phyloP scores from a whole-genome alignment of 2,329 filamentous ascomycete genomes.

The Sarocladiaceae sp. region DNA sequence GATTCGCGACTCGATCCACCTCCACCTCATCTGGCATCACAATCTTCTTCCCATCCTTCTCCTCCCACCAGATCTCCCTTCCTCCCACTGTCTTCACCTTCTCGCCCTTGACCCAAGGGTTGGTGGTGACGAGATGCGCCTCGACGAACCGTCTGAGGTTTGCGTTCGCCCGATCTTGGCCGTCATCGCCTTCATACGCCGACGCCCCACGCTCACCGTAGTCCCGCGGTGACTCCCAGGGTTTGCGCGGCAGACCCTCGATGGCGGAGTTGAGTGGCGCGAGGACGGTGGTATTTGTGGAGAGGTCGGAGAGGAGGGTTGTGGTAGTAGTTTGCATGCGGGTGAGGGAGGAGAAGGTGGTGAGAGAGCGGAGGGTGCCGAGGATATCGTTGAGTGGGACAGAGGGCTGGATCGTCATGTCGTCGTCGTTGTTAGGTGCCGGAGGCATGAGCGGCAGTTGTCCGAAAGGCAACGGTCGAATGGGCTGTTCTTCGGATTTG shows the following conservation, averaged over 20 bases:
- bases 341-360: slow-evolving; percentile 76
- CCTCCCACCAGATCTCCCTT: slow-evolving; percentile 68
- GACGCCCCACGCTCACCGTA: slow-evolving; percentile 60
- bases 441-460: slow-evolving; percentile 21
- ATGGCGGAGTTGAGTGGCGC: slow-evolving; percentile 82
- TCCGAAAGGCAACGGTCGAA: slow-evolving; percentile 7
- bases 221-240: slow-evolving; percentile 74
- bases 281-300: slow-evolving; percentile 73
- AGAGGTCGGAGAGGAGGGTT: slow-evolving; percentile 59
- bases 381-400: slow-evolving; percentile 81
- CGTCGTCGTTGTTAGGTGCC: slow-evolving; percentile 11
- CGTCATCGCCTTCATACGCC: slow-evolving; percentile 70
- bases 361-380: slow-evolving; percentile 69
- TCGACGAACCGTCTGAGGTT: slow-evolving; percentile 81
- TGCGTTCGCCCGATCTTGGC: slow-evolving; percentile 65
- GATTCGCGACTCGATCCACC: slow-evolving; percentile 65
- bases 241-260: slow-evolving; percentile 71
- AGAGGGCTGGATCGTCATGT: slow-evolving; percentile 30
- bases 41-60: slow-evolving; percentile 60
- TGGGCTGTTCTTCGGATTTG: slow-evolving; percentile 8
- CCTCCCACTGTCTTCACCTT: slow-evolving; percentile 59
- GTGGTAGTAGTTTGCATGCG: slow-evolving; percentile 67
- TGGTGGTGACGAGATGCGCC: slow-evolving; percentile 69
- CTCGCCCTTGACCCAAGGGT: slow-evolving; percentile 69
- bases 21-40: slow-evolving; percentile 75